Conservation (phyloP, 202 grass and related monocot species). For the Musa balbisiana region DNA sequence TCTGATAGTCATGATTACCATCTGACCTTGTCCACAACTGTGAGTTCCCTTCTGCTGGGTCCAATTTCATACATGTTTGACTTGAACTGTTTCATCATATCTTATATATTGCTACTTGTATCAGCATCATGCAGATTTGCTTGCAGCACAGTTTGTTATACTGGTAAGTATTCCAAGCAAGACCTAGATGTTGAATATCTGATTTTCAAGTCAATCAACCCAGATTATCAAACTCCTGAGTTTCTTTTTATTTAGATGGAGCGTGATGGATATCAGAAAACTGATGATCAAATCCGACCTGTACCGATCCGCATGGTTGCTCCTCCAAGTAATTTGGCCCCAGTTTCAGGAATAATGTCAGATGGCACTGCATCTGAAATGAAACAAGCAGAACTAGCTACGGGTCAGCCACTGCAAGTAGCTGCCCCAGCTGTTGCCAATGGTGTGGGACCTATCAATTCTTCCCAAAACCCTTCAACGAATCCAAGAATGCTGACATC, state of each 20-base stretch:
- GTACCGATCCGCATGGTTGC: conserved; percentile 29
- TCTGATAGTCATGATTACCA: conserved; percentile 10
- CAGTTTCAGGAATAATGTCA: conserved; percentile 40
- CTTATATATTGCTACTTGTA: background rate
- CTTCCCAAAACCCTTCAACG: conserved; percentile 46
- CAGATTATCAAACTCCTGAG: conserved; percentile 23
- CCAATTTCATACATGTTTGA: background rate
- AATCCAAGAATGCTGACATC: conserved; percentile 53
- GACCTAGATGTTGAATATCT: background rate
- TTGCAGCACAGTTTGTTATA: conserved; percentile 53
- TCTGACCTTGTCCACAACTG: conserved; percentile 8
- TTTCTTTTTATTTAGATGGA: conserved; percentile 59
- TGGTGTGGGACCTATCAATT: conserved; percentile 34
- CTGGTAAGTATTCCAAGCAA: conserved; percentile 45
- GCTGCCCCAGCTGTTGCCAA: conserved; percentile 43
- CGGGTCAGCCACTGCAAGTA: conserved; percentile 54
- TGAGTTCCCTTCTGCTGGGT: background rate
- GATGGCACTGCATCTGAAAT: conserved; percentile 47
- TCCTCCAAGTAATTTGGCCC: conserved; percentile 31
- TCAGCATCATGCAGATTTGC: conserved; percentile 67
- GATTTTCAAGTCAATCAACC: background rate
- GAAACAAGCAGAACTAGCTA: conserved; percentile 64
- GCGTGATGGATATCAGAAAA: conserved; percentile 57
- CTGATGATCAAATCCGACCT: conserved; percentile 51
- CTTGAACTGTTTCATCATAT: background rate